phyloP scores from a whole-genome alignment of 257 asterid species.

The Jaltomata sinuosa region DNA sequence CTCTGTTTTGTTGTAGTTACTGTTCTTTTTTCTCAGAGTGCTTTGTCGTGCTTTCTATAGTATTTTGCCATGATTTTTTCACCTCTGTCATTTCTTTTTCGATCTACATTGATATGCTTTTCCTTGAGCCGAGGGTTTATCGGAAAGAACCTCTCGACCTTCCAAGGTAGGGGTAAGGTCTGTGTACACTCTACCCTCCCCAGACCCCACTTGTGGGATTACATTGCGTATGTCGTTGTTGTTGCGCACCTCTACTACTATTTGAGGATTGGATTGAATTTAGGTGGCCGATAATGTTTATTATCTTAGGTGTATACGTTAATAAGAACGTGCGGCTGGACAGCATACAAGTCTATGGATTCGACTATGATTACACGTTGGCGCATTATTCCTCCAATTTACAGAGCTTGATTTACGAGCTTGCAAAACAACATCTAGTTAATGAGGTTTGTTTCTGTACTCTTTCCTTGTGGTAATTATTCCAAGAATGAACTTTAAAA shows the following conservation, averaged over 20 bases:
- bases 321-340: constrained; percentile 91
- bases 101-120: no score
- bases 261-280: not conserved
- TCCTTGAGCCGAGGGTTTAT: no score
- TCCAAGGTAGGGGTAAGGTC: no score
- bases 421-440: constrained; percentile 86
- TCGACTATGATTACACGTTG: constrained; percentile 95
- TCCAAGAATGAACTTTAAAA: not conserved
- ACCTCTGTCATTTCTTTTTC: no score
- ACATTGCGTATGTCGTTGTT: no score
- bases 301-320: constrained; percentile 68
- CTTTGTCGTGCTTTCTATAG: no score
- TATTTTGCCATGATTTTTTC: no score
- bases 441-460: constrained; percentile 67
- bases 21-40: no score
- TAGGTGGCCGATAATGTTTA: constrained; percentile 8
- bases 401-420: constrained; percentile 79
- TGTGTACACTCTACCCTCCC: no score
- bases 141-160: no score
- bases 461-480: not conserved
- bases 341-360: constrained; percentile 78
- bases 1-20: no score
- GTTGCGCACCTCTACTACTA: not conserved
- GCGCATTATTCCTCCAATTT: constrained; percentile 89
- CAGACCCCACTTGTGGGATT: no score